These are phyloP conservation scores for Cladosporium velox DNA, from an alignment of 2,329 filamentous ascomycete genomes.

Conservation along the genomic window DNA sequence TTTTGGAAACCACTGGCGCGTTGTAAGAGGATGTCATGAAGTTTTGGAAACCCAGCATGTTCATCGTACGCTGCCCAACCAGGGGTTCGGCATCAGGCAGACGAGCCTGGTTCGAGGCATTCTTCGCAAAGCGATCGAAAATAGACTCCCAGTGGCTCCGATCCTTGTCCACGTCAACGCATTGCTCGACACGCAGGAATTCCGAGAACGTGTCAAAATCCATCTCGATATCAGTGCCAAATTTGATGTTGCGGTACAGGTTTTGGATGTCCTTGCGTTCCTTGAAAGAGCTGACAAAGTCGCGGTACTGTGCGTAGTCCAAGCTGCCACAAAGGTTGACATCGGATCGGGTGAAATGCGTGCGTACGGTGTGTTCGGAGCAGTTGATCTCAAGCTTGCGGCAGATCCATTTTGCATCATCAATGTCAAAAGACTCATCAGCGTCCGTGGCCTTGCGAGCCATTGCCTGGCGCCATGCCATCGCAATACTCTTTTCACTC, in stretches of 20 bases:
- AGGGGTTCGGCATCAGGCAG: constrained; percentile 46
- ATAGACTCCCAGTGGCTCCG: constrained; percentile 67
- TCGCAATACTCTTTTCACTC: constrained; percentile 70
- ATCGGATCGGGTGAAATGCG: constrained; percentile 74
- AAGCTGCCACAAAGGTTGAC: constrained; percentile 64
- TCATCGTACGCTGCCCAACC: constrained; percentile 63
- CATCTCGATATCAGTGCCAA: constrained; percentile 58
- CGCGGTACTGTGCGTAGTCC: constrained; percentile 77
- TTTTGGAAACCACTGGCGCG: constrained; percentile 29
- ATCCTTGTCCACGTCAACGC: constrained; percentile 71
- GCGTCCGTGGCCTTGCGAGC: constrained; percentile 61
- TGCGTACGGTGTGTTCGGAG: constrained; percentile 69
- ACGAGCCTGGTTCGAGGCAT: constrained; percentile 41
- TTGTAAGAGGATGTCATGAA: constrained; percentile 67
- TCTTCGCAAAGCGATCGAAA: constrained; percentile 53
- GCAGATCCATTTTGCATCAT: constrained; percentile 79
- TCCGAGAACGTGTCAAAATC: constrained; percentile 70
- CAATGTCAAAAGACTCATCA: constrained; percentile 73
- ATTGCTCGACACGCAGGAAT: constrained; percentile 74
- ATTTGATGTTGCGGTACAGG: constrained; percentile 65
- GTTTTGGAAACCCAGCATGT: constrained; percentile 73
- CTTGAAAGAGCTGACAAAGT: constrained; percentile 81
- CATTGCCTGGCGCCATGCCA: constrained; percentile 78
- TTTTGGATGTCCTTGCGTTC: constrained; percentile 76
- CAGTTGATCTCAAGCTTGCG: constrained; percentile 90